Percentiles rank a stretch among this genome's conserved stretches.
These are phyloP conservation scores for Diaporthe australafricana DNA, from an alignment of 2,329 filamentous ascomycete genomes.

Conservation along the genomic window DNA sequence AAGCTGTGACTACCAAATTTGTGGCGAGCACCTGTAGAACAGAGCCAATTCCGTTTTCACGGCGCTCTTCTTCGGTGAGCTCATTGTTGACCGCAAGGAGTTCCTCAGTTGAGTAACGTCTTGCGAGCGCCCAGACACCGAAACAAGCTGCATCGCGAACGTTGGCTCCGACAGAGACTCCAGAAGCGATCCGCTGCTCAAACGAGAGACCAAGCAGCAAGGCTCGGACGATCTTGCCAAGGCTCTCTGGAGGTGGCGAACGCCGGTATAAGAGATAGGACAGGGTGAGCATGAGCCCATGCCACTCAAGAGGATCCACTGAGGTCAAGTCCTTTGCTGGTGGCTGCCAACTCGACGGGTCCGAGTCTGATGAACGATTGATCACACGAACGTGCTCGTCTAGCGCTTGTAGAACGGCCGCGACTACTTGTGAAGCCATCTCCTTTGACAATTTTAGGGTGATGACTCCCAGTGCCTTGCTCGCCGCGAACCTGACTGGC, in stretches of 20 bases:
- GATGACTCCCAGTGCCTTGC: slow-evolving; percentile 91
- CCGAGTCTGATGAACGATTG: slow-evolving; percentile 49
- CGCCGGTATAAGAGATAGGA: slow-evolving; percentile 88
- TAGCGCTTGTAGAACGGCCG: slow-evolving; percentile 82
- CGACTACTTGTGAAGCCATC: slow-evolving; percentile 88
- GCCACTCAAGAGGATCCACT: slow-evolving; percentile 88
- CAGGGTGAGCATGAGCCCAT: slow-evolving; percentile 89
- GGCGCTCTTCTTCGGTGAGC: slow-evolving; percentile 55
- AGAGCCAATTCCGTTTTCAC: slow-evolving; percentile 52
- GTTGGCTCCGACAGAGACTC: slow-evolving; percentile 87
- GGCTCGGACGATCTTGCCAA: slow-evolving; percentile 80
- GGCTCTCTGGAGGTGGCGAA: slow-evolving; percentile 77
- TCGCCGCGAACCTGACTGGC: slow-evolving; percentile 88
- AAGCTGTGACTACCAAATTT: slow-evolving; percentile 84
- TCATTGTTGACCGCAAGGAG: slow-evolving; percentile 71
- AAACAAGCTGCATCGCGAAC: slow-evolving; percentile 97
- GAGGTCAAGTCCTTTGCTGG: slow-evolving; percentile 72
- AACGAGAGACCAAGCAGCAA: slow-evolving; percentile 86
- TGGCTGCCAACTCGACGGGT: slow-evolving; percentile 42
- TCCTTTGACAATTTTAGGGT: slow-evolving; percentile 81
- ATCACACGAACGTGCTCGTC: slow-evolving; percentile 68
- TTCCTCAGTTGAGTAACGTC: slow-evolving; percentile 86
- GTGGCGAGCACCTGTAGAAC: slow-evolving; percentile 83
- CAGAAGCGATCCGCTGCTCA: slow-evolving; percentile 87
- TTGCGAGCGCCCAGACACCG: slow-evolving; percentile 91